A percentile compares a stretch with the other conserved stretches of the same genome.
These are phyloP conservation scores for Tricholoma sp. DNA, from an alignment of 768 basidiomycete genomes.

Conservation along the genomic window DNA sequence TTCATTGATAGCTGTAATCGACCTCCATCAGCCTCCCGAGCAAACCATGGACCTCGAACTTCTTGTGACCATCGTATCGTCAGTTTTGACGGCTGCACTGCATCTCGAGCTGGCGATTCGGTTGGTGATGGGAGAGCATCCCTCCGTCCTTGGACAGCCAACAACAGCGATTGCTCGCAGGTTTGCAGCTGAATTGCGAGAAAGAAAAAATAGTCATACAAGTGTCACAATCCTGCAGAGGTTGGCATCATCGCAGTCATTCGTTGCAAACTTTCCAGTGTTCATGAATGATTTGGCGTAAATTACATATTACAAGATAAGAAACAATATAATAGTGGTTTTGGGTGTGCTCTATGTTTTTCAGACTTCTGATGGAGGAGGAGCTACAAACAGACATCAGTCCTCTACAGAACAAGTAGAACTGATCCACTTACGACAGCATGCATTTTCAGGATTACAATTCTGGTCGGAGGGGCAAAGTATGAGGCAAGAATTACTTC, in stretches of 20 bases:
- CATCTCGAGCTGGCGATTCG: conserved; percentile 69
- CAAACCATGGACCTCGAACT: conserved; percentile 57
- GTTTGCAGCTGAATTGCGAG: conserved; percentile 57
- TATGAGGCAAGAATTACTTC: conserved; percentile 63
- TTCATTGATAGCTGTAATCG: conserved; percentile 49
- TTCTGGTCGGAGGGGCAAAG: conserved; percentile 63
- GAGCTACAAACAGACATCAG: conserved; percentile 30
- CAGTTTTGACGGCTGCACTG: conserved; percentile 59
- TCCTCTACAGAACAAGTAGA: not conserved
- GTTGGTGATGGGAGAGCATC: conserved; percentile 44
- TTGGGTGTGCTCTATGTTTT: not conserved
- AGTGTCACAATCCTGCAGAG: conserved; percentile 53
- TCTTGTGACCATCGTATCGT: conserved; percentile 59
- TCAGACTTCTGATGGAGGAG: conserved; percentile 37
- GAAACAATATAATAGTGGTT: not conserved
- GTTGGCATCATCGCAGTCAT: conserved; percentile 55
- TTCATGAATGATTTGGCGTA: conserved; percentile 42
- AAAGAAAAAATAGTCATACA: conserved; percentile 44
- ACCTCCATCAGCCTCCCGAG: conserved; percentile 48
- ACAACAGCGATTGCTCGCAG: conserved; percentile 61
- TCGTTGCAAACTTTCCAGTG: conserved; percentile 71
- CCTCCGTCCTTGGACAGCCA: conserved; percentile 53
- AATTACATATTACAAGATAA: conserved; percentile 3
- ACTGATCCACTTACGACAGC: conserved; percentile 63
- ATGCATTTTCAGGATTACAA: conserved; percentile 72